phyloP scores from a whole-genome alignment of 441 rosid species.

The Biscutella auriculata region DNA sequence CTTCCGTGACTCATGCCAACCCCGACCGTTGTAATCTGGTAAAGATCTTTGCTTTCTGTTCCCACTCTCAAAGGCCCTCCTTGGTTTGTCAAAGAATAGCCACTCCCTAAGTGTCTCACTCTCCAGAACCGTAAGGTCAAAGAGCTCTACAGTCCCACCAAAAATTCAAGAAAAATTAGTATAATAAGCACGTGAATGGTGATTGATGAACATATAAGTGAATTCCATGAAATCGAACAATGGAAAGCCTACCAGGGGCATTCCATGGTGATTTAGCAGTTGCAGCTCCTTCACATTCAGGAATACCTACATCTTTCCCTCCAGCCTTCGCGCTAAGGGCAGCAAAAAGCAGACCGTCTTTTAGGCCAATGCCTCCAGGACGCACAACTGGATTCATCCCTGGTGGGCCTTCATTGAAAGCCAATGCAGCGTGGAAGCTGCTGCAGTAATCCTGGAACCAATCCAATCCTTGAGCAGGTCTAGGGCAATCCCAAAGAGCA shows the following conservation, averaged over 20 bases:
- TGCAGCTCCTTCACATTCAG: constrained; percentile 98
- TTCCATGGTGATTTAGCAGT: constrained; percentile 99
- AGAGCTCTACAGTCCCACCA: constrained; percentile 60
- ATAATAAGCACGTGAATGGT: background rate
- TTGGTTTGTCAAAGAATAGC: constrained; percentile 97
- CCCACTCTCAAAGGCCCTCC: constrained; percentile 98
- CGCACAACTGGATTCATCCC: constrained; percentile 86
- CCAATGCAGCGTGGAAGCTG: constrained; percentile 76
- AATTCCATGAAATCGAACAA: background rate
- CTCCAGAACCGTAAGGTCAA: constrained; percentile 76
- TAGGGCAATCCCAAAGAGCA: constrained; percentile 96
- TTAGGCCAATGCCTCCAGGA: constrained; percentile 87
- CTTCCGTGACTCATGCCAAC: constrained; percentile 98
- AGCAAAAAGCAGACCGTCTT: constrained; percentile 82
- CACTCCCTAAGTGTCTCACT: constrained; percentile 95
- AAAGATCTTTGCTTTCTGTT: constrained; percentile 96
- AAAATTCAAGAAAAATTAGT: background rate
- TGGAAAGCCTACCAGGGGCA: constrained; percentile 66
- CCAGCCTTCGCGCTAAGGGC: constrained; percentile 78
- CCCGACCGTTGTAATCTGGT: constrained; percentile 93
- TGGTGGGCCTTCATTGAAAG: constrained; percentile 88
- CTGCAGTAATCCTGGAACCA: constrained; percentile 93
- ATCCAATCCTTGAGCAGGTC: constrained; percentile 83
- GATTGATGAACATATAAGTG: background rate
- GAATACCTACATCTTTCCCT: constrained; percentile 89